Evolutionary conservation across 1,284 basidiomycete genomes (phyloP), one percentile per base, ranked within the genome.

Genomic region (Golubevia pallescens): DNA sequence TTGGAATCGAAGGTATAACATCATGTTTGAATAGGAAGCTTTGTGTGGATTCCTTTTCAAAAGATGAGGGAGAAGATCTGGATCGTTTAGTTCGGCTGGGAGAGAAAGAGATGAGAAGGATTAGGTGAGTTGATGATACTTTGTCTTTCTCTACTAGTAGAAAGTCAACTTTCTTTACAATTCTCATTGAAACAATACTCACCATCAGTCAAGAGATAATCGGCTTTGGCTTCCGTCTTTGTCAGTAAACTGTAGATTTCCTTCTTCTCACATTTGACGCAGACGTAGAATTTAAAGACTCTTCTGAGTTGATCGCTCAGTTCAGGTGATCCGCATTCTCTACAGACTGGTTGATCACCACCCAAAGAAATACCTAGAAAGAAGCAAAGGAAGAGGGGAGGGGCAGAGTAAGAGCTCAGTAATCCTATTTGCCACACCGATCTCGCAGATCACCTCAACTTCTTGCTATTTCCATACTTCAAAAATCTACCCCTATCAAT

Each of bases 1-100:
- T 86, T 97, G 95, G 77, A 88, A 92, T 23, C 97, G 91, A 5
- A 98, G 89, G 87, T 94, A 99, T 23, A 99, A 89, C 97, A 99
- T 99, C 97, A 99, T 99, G 87, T 99, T 99, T 58, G 92, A 93
- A 84, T 94, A 99, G 0, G 94, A 97, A 21, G 94, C 93, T 71
- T 94, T 93, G 87, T 99, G 95, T 1, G 97, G 97, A 82, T 99
- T 99, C 2, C 94, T 93, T 82, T 95, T 95, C 60, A 99, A 89
- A 19, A 98, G 88, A 86, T 99, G 97, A 0, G 95, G 96, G 70
- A 99, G 89, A 20, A 93, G 87, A 75, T 97, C 94, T 74, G 92
- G 90, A 84, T 99, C 97, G 63, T 92, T 91, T 38, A 99, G 89
- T 86, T 99, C 97, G 23, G 94, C 93, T 93, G 74, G 6, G 57